Percentiles rank a stretch among this genome's conserved stretches.
phyloP scores from a whole-genome alignment of 805 yeast species.

The Ogataea chonburiensis region DNA sequence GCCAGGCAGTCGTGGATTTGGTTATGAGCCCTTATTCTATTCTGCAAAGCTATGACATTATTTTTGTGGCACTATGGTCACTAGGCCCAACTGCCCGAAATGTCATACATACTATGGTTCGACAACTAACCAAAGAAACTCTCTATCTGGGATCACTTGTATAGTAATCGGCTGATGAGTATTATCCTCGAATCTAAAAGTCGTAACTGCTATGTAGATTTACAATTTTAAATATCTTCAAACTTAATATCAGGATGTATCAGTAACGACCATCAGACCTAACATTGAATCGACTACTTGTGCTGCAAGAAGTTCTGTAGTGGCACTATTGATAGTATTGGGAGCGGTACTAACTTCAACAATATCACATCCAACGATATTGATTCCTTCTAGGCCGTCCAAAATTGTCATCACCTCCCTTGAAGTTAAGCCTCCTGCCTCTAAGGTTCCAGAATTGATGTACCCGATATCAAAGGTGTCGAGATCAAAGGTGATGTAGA shows the following conservation, averaged over 20 bases:
- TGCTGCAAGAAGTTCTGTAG: conserved; percentile 64
- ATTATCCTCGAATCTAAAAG: too few species aligned
- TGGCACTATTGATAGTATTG: conserved; percentile 56
- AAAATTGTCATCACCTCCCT: conserved; percentile 48
- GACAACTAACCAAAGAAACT: too few species aligned
- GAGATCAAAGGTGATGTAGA: conserved; percentile 48
- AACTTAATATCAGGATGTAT: too few species aligned
- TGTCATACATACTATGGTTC: too few species aligned
- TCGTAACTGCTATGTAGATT: too few species aligned
- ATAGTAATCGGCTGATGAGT: too few species aligned
- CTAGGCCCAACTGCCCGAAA: too few species aligned
- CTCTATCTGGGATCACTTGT: too few species aligned
- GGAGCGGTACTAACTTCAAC: conserved; percentile 70
- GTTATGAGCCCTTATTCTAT: conserved; percentile 16
- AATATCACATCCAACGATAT: conserved; percentile 71
- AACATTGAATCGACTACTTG: conserved; percentile 55
- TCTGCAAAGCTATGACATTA: too few species aligned
- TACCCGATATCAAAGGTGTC: conserved; percentile 74
- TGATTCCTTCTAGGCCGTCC: conserved; percentile 58
- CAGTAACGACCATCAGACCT: conserved; percentile 47
- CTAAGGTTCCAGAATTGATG: conserved; percentile 81
- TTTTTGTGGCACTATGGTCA: too few species aligned
- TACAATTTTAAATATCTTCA: too few species aligned
- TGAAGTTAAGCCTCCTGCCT: conserved; percentile 69
- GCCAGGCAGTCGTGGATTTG: too few species aligned